phyloP scores from a whole-genome alignment of 768 basidiomycete genomes.

The Calocera cornea region DNA sequence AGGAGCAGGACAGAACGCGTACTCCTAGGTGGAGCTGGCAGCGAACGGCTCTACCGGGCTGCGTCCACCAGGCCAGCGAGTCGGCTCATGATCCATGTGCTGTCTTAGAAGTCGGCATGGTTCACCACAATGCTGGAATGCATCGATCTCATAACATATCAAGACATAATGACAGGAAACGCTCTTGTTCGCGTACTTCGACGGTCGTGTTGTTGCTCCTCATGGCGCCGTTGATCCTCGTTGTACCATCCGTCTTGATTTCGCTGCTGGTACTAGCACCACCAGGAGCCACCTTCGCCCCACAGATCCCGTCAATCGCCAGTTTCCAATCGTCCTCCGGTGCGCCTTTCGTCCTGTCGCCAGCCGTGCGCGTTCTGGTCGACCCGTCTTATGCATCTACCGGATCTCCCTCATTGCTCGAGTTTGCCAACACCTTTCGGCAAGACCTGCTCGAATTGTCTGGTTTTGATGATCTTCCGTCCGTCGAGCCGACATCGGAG shows the following conservation, averaged over 20 bases:
- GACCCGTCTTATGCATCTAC: slow-evolving; percentile 21
- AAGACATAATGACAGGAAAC: no score
- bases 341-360: slow-evolving; percentile 22
- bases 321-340: background rate
- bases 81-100: no score
- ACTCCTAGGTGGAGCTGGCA: no score
- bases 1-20: no score
- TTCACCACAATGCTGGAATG: no score
- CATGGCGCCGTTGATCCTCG: background rate
- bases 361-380: slow-evolving; percentile 27
- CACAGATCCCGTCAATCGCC: slow-evolving; percentile 4
- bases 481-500: slow-evolving; percentile 11
- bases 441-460: slow-evolving; percentile 25
- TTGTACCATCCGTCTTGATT: background rate
- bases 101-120: no score
- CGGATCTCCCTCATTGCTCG: slow-evolving; percentile 24
- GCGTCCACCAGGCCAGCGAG: no score
- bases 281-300: background rate
- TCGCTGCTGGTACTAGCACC: background rate
- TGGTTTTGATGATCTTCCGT: slow-evolving; percentile 20
- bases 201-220: background rate
- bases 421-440: slow-evolving; percentile 29
- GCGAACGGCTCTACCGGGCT: no score
- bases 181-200: background rate
- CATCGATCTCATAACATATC: no score